Conservation (phyloP, 2,329 filamentous ascomycete genomes). For the Tolypocladium inflatum region DNA sequence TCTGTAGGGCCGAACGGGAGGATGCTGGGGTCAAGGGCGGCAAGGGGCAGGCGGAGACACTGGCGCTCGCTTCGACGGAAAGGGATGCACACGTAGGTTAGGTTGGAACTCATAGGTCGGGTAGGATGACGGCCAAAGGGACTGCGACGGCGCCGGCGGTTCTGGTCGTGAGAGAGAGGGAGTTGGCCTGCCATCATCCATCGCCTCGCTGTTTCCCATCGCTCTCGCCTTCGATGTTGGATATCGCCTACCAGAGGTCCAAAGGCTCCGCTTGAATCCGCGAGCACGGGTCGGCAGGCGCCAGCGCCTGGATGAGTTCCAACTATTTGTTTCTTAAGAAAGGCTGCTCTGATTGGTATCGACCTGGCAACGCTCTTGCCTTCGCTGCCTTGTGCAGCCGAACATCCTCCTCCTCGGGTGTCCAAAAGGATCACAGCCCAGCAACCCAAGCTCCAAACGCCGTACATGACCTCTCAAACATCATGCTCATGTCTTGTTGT, state of each 20-base stretch:
- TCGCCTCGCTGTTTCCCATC: not conserved
- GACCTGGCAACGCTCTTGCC: not conserved
- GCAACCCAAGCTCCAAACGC: constrained; percentile 9
- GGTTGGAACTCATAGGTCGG: not conserved
- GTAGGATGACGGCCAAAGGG: not conserved
- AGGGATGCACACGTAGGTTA: not conserved
- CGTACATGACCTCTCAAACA: constrained; percentile 7
- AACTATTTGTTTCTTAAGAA: not conserved
- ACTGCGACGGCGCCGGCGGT: not conserved
- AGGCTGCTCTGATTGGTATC: not conserved
- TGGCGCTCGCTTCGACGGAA: not conserved
- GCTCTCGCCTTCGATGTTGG: not conserved
- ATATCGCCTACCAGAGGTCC: not conserved
- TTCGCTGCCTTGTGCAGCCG: not conserved
- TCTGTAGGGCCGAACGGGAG: not conserved
- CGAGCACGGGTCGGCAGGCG: not conserved
- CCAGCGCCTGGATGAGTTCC: not conserved
- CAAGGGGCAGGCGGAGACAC: not conserved
- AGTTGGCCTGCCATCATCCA: not conserved
- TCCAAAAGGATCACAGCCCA: not conserved
- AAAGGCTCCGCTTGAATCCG: not conserved
- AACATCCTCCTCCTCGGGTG: not conserved
- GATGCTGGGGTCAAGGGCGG: not conserved
- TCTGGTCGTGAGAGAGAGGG: not conserved
- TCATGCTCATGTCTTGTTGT: constrained; percentile 1